These are phyloP conservation scores for Lasiodiplodia sp. DNA, from an alignment of 2,329 filamentous ascomycete species.

Conservation along the genomic window DNA sequence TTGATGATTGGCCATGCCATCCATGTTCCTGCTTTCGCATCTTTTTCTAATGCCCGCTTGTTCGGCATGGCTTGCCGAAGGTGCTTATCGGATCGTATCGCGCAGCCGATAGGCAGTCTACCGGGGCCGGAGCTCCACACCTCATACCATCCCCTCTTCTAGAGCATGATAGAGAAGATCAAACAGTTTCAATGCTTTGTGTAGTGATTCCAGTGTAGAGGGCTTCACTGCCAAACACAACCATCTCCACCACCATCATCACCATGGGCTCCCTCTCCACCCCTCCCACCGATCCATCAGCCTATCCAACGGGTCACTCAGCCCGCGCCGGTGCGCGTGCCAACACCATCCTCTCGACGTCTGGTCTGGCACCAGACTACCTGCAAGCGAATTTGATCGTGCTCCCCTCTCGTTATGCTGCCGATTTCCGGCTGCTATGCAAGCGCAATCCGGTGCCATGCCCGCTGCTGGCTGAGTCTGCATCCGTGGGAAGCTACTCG, in stretches of 20 bases:
- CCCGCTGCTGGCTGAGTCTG: constrained; percentile 64
- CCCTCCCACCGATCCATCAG: not conserved
- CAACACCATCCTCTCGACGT: constrained; percentile 60
- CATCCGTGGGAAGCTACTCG: constrained; percentile 51
- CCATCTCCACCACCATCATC: not conserved
- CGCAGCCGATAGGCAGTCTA: constrained; percentile 6
- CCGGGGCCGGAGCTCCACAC: not conserved
- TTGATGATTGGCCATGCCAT: not conserved
- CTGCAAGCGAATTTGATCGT: constrained; percentile 70
- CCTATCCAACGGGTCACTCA: constrained; percentile 41
- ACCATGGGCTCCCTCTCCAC: constrained; percentile 23
- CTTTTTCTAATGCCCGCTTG: not conserved
- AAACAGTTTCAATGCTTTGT: not conserved
- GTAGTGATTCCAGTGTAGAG: not conserved
- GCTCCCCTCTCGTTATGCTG: constrained; percentile 63
- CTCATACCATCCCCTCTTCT: not conserved
- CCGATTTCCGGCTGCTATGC: constrained; percentile 66
- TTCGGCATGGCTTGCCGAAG: constrained; percentile 22
- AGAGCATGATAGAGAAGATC: not conserved
- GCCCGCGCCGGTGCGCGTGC: constrained; percentile 56
- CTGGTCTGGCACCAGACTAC: constrained; percentile 62
- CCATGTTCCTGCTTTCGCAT: not conserved
- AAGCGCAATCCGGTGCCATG: constrained; percentile 68
- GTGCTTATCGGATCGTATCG: constrained; percentile 18
- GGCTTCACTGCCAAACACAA: not conserved